Evolutionary conservation across 352 stramenopile genomes (phyloP).

Genomic region (Phytophthora cactorum): DNA sequence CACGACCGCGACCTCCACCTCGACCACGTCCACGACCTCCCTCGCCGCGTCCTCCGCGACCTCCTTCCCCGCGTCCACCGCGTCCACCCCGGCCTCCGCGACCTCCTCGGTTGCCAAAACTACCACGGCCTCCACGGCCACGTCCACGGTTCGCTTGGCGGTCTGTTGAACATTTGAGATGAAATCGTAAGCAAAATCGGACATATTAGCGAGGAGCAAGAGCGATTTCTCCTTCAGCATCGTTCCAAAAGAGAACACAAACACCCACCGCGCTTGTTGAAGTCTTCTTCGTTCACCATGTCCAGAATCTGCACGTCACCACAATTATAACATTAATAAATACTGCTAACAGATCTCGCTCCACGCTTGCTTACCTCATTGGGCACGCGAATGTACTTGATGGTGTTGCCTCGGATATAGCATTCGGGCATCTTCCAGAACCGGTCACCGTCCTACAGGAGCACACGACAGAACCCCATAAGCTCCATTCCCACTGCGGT

Average conservation of each 20-base stretch:
- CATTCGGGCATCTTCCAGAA: constrained; percentile 99
- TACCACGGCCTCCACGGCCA: constrained; percentile 68
- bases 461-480: background rate
- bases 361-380: constrained; percentile 84
- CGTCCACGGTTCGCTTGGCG: constrained; percentile 75
- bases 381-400: constrained; percentile 99
- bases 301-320: constrained; percentile 82
- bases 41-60: constrained; percentile 43
- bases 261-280: constrained; percentile 71
- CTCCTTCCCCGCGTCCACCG: constrained; percentile 39
- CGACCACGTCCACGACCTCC: constrained; percentile 41
- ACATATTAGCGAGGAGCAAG: constrained; percentile 12
- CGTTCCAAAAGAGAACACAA: constrained; percentile 3
- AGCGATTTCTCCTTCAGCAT: constrained; percentile 1
- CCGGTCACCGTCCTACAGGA: constrained; percentile 91
- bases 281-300: constrained; percentile 95
- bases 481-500: background rate
- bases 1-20: constrained; percentile 47
- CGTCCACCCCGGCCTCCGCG: constrained; percentile 51
- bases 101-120: constrained; percentile 53
- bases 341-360: background rate
- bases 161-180: constrained; percentile 39
- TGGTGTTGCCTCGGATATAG: constrained; percentile 98
- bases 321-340: constrained; percentile 3
- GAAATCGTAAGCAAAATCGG: constrained; percentile 10